Evolutionary conservation across 2,329 filamentous ascomycete genomes (phyloP), one percentile per base, ranked within the genome.

Genomic region (Zopfia rhizophila): DNA sequence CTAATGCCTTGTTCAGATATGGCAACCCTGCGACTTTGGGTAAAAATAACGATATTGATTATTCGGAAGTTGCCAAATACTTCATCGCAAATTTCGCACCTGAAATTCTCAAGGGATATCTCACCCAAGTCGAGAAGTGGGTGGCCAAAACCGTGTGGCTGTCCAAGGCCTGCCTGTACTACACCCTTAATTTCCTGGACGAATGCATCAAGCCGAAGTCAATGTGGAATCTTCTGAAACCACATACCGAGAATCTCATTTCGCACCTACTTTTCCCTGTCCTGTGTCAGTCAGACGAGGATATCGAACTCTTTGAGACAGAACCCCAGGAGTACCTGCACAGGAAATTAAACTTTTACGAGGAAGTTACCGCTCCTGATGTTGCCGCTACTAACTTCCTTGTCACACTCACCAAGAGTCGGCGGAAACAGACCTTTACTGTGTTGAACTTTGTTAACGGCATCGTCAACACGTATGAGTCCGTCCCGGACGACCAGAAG

Each of bases 251-350:
- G 57, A 95, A 90, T 67, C 82, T 99, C 39, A 90, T 97, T 53
- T 91, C 91, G 35, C 94, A 99, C 71, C 87, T 99, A 53, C 83
- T 99, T 58, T 99, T 99, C 78, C 94, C 94, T 0, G 89, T 99
- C 18, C 80, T 99, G 51, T 99, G 94, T 73, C 86, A 97, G 60
- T 89, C 89, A 14, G 85, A 92, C 54, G 93, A 97, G 51, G 94
- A 99, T 63, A 82, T 97, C 37, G 91, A 96, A 70, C 85, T 96
- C 58, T 99, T 99, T 67, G 86, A 96, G 67, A 88, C 92, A 10
- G 91, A 99, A 66, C 94, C 94, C 4, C 90, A 94, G 53, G 94
- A 99, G 73, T 99, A 97, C 69, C 84, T 99, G 28, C 94, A 99
- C 77, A 86, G 94, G 45, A 97, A 97, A 72, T 81, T 99, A 49